Base-by-base conservation (phyloP, 2,329 filamentous ascomycete genomes). In the Xylaria multiplex region DNA sequence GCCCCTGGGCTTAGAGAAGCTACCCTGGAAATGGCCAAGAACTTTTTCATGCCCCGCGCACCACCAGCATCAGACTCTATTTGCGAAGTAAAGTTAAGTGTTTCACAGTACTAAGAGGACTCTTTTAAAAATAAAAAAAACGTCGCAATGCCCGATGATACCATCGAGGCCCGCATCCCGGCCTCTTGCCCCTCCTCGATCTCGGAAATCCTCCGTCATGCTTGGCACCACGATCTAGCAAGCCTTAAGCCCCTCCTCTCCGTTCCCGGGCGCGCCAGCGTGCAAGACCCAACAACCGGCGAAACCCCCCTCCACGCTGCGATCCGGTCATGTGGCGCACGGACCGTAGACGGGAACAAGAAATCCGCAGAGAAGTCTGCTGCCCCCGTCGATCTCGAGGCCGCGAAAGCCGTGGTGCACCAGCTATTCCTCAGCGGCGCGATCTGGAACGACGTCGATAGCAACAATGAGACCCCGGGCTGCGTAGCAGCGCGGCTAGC, bases 381-480 rank as follows among this genome's bases (percentile, higher is more conserved):
- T 27, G 35, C 35, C 13, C 27, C 30, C 43, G 37, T 14, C 30
- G 78, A 64, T 40, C 13, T 91, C 37, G 86, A 89, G 53, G 86
- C 86, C 45, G 91, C 89, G 2, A 85, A 86, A 62, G 87, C 89
- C 59, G 90, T 90, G 0, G 82, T 97, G 4, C 86, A 87, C 71
- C 87, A 96, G 75, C 84, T 98, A 7, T 88, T 98, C 66, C 86
- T 94, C 74, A 91, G 91, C 72, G 96, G 96, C 37, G 96, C 93
- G 11, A 97, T 98, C 72, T 99, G 96, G 96, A 99, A 99, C 81
- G 94, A 97, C 77, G 83, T 98, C 62, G 93, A 98, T 78, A 81
- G 84, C 71, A 90, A 92, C 72, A 87, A 93, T 73, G 95, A 98
- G 83, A 98, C 96, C 2, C 93, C 96, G 0, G 96, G 93, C 7